phyloP scores from a whole-genome alignment of 2,329 filamentous ascomycete genomes.

The Sclerotinia glacialis region DNA sequence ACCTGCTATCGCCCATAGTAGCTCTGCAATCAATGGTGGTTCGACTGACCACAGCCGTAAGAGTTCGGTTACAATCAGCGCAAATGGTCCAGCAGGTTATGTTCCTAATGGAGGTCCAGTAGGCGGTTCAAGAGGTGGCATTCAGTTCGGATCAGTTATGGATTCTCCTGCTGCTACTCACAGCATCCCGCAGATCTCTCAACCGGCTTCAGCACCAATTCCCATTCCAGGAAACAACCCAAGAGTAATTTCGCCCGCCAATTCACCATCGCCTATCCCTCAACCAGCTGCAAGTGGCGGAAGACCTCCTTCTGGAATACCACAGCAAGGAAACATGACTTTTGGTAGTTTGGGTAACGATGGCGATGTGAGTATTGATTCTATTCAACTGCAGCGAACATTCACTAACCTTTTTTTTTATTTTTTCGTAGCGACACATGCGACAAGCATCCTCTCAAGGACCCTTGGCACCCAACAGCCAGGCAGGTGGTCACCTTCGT shows the following conservation, averaged over 20 bases:
- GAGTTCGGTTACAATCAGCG: constrained; percentile 86
- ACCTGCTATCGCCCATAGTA: constrained; percentile 61
- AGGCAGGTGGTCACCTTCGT: constrained; percentile 70
- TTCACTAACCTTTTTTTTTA: constrained; percentile 32
- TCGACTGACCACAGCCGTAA: constrained; percentile 75
- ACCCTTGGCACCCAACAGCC: constrained; percentile 58
- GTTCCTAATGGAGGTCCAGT: constrained; percentile 73
- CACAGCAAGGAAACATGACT: constrained; percentile 65
- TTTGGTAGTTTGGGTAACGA: constrained; percentile 84
- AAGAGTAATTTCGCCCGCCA: constrained; percentile 76
- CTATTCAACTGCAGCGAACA: constrained; percentile 33
- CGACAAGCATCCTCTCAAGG: constrained; percentile 63
- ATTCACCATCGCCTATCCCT: constrained; percentile 90
- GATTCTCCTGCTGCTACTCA: constrained; percentile 65
- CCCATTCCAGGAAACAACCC: constrained; percentile 63
- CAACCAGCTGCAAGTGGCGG: constrained; percentile 72
- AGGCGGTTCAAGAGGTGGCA: constrained; percentile 57
- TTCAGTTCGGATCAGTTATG: constrained; percentile 78
- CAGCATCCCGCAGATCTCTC: constrained; percentile 60
- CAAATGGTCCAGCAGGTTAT: constrained; percentile 73
- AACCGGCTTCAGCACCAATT: constrained; percentile 51
- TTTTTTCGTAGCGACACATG: constrained; percentile 58
- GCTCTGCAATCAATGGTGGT: constrained; percentile 65
- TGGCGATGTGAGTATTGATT: constrained; percentile 65
- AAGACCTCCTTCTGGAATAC: constrained; percentile 72